Evolutionary conservation across 106 monocot genomes (phyloP).

Genomic region (Allium fistulosum): DNA sequence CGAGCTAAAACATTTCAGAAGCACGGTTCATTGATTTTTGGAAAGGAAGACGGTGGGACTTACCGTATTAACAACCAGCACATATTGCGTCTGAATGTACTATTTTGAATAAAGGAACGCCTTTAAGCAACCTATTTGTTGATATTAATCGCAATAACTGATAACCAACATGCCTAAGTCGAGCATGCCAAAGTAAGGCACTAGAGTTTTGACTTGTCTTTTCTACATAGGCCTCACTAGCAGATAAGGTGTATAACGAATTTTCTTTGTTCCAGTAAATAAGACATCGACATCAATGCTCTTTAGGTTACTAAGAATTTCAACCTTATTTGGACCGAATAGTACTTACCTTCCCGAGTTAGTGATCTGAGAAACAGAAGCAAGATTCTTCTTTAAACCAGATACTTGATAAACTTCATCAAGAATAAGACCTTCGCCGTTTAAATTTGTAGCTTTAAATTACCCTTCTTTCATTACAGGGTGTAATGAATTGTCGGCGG

Average conservation of each 20-base stretch:
- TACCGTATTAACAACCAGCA: background rate
- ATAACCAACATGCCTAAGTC: constrained; percentile 2
- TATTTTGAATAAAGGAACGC: background rate
- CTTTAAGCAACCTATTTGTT: background rate
- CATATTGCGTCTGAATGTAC: background rate
- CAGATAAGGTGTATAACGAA: constrained; percentile 4
- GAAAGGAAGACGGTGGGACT: too few species aligned
- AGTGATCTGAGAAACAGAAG: constrained; percentile 12
- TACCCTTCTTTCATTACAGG: constrained; percentile 1
- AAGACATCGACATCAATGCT: background rate
- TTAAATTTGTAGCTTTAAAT: background rate
- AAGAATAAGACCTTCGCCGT: background rate
- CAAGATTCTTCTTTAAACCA: constrained; percentile 5
- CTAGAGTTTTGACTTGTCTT: constrained; percentile 3
- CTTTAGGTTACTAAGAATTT: constrained; percentile 1
- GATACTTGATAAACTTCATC: constrained; percentile 12
- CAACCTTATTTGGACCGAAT: constrained; percentile 7
- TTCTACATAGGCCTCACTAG: constrained; percentile 2
- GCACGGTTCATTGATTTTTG: background rate
- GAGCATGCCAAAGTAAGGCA: constrained; percentile 8
- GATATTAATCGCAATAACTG: background rate
- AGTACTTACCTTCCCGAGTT: constrained; percentile 9
- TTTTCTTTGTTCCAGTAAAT: constrained; percentile 4
- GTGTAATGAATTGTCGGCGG: constrained; percentile 7
- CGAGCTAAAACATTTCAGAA: background rate